Evolutionary conservation across 257 asterid genomes (phyloP), one percentile per base, ranked within the genome.

Genomic region (Capsicum baccatum): DNA sequence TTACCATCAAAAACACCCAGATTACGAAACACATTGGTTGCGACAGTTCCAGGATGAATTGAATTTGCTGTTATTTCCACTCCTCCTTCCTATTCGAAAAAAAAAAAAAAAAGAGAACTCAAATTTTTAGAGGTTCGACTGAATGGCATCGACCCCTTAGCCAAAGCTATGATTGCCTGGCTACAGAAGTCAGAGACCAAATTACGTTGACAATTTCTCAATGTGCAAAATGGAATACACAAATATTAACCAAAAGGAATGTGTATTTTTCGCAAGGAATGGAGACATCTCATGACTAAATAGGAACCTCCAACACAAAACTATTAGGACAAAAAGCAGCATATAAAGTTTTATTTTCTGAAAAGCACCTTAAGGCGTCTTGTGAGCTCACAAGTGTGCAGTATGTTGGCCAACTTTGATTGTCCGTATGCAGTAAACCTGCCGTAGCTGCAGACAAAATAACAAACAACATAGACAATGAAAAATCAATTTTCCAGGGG

Each of bases 1-100:
- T 66, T 66, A 87, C 97, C 96, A 85, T 89, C 90, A 50, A 90
- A 70, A 84, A 89, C 67, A 60, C 97, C 97, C 59, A 86, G 26
- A 85, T 91, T 86, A 13, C 93, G 92, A 85, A 92, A 92, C 88
- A 94, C 91, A 88, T 92, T 94, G 86, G 98, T 94, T 12, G 92
- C 71, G 85, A 94, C 80, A 8, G 86, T 44, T 87, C 99, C 99
- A n/a, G 98, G 99, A 90, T 95, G 98, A 85, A 94, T 90, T n/a
- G 98, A 94, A 80, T 93, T 95, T 73, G 94, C 94, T 39, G 97
- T 93, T 85, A 95, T 87, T n/a, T 94, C 91, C 33, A 85, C 92
- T 76, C 92, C 97, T 3, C 89, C 96, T 88, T 94, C 95, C 97
- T 94, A 94, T 85, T 85, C 74, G 79, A 26, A 26, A 26, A 26